phyloP scores from a whole-genome alignment of 2,329 filamentous ascomycete genomes.

The Chaetomium strumarium region DNA sequence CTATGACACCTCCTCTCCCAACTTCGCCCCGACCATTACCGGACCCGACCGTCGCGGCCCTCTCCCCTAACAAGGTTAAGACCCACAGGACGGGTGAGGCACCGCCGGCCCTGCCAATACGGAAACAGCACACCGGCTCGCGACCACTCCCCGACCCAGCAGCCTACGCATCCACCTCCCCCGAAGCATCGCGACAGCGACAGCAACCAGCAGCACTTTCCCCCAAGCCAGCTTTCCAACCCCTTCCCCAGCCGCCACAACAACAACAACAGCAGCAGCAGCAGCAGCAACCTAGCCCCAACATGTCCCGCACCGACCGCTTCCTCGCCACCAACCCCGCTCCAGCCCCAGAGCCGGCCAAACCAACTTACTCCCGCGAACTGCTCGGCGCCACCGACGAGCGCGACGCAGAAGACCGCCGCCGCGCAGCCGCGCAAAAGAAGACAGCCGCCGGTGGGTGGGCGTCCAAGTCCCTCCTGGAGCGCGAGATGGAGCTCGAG shows the following conservation, averaged over 20 bases:
- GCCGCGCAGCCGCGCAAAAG: slow-evolving; percentile 40
- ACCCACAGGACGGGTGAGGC: slow-evolving; percentile 22
- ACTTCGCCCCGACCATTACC: slow-evolving; percentile 37
- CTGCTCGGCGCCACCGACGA: slow-evolving; percentile 53
- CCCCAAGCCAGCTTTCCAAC: background rate
- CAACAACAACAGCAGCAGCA: slow-evolving; percentile 7
- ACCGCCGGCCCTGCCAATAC: slow-evolving; percentile 21
- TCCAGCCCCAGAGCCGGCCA: slow-evolving; percentile 35
- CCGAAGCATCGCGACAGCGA: slow-evolving; percentile 3
- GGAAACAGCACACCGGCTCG: slow-evolving; percentile 23
- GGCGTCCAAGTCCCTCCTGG: slow-evolving; percentile 65
- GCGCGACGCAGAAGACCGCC: slow-evolving; percentile 52
- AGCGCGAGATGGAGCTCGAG: slow-evolving; percentile 77
- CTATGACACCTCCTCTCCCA: slow-evolving; percentile 21
- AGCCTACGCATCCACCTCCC: slow-evolving; percentile 18
- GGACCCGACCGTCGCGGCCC: slow-evolving; percentile 30
- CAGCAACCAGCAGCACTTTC: background rate
- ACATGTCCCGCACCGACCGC: slow-evolving; percentile 48
- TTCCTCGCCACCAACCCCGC: slow-evolving; percentile 52
- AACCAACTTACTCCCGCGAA: slow-evolving; percentile 50
- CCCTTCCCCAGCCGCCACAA: slow-evolving; percentile 2
- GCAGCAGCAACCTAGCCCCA: slow-evolving; percentile 12
- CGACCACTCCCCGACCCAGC: slow-evolving; percentile 39
- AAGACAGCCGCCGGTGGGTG: slow-evolving; percentile 58
- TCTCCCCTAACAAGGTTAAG: slow-evolving; percentile 27